A percentile compares a stretch with the other conserved stretches of the same genome.
Conservation (phyloP, 768 basidiomycete species). For the Imleria badia region DNA sequence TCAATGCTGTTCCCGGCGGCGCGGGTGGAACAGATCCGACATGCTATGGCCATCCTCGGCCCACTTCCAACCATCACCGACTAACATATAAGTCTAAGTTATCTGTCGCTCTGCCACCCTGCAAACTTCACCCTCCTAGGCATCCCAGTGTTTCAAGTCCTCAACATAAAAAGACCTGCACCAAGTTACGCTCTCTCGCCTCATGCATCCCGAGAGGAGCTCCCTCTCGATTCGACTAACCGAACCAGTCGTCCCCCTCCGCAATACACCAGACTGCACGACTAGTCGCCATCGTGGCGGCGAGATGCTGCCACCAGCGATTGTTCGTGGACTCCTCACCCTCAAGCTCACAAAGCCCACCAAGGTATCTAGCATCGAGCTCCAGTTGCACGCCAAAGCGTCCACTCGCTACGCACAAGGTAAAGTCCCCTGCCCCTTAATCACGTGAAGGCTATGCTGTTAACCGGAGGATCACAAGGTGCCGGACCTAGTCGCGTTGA, state of each 20-base stretch:
- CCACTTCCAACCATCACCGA: background rate
- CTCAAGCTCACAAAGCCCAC: constrained; percentile 72
- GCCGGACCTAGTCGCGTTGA: constrained; percentile 75
- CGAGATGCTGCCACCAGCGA: constrained; percentile 52
- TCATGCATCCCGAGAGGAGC: constrained; percentile 35
- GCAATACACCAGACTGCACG: constrained; percentile 39
- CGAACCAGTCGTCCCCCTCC: constrained; percentile 73
- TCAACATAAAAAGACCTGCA: constrained; percentile 1
- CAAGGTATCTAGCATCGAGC: constrained; percentile 80
- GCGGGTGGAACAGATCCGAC: constrained; percentile 12
- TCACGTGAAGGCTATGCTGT: background rate
- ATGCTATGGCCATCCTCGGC: background rate
- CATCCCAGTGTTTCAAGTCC: background rate
- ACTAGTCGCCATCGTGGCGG: constrained; percentile 22
- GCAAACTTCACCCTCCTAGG: background rate
- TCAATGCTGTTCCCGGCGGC: background rate
- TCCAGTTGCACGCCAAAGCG: constrained; percentile 73
- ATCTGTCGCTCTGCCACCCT: no score
- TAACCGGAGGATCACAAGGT: constrained; percentile 30
- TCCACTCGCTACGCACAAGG: constrained; percentile 86
- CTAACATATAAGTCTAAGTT: no score
- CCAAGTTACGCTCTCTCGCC: background rate
- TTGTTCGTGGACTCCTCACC: constrained; percentile 65
- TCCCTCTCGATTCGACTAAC: constrained; percentile 59
- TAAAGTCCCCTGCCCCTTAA: constrained; percentile 31